A percentile compares a stretch with the other conserved stretches of the same genome.
phyloP scores from a whole-genome alignment of 768 basidiomycete genomes.

The Suillus decipiens region DNA sequence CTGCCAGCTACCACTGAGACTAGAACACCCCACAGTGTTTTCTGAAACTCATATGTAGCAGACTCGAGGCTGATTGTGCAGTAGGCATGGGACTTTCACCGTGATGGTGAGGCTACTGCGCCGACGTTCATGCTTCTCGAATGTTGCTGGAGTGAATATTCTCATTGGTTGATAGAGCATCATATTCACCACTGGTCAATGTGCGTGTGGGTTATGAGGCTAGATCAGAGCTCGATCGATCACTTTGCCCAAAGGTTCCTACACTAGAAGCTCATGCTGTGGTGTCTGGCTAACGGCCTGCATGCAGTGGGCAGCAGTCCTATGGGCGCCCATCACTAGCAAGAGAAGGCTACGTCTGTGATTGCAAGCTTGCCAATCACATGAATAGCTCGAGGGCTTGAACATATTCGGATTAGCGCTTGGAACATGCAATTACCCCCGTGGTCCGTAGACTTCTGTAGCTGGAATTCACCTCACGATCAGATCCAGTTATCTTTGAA shows the following conservation, averaged over 20 bases:
- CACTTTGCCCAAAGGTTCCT: neutral
- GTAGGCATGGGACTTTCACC: neutral
- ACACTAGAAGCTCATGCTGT: neutral
- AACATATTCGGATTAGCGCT: neutral
- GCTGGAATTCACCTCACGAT: neutral
- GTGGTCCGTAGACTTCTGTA: neutral
- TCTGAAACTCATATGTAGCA: neutral
- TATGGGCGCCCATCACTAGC: neutral
- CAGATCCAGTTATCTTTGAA: neutral
- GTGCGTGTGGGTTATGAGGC: neutral
- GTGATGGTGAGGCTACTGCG: neutral
- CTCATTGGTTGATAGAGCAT: neutral
- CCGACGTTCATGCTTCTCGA: neutral
- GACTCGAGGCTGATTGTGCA: neutral
- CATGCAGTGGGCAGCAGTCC: neutral
- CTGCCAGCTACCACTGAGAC: neutral
- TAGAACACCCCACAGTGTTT: neutral
- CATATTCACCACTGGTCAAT: neutral
- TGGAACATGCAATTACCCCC: neutral
- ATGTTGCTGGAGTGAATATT: neutral
- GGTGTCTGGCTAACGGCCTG: neutral
- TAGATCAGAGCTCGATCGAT: neutral
- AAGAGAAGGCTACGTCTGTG: neutral
- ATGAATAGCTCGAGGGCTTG: neutral
- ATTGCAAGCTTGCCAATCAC: neutral